Base-by-base conservation (phyloP, 306 rosid species). In the Styphnolobium japonicum region DNA sequence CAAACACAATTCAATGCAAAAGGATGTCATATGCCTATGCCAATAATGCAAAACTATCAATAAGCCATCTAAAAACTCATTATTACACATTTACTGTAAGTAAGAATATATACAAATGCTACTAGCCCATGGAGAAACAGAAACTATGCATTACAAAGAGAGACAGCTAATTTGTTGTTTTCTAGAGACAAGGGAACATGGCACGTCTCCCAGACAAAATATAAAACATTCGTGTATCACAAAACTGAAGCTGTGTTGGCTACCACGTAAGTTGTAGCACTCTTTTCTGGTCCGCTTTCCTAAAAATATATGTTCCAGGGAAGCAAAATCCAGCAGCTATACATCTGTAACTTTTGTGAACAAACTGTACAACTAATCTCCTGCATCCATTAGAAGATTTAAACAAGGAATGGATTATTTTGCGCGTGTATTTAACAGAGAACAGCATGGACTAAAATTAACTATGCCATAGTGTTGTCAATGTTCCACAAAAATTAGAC, bases 321-420 rank as follows among this genome's bases (percentile, higher is more conserved):
- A 31, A 62, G 9, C 42, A 82, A 69, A 55, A 55, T 12, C 71
- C 74, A 55, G 63, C 76, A 55, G 77, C 60, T 60, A 53, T 77
- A 46, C 31, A 73, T 68, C 75, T 74, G 75, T 57, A 75, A 40
- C 14, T 42, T 43, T 67, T 21, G 70, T 77, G 75, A 76, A 43
- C 46, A 49, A 53, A 71, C 83, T 76, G 80, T 82, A 86, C 85
- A 79, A 82, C 82, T 75, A 2, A 19, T 70, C 71, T 63, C 79
- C 43, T 64, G 79, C 40, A 77, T 43, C 67, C 48, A 60, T 73
- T 6, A 29, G 53, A 80, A 76, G 58, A 65, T 76, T 56, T 80
- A 43, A 43, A 80, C 40, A 39, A 48, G 72, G 56, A 80, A 36
- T 61, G 45, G 57, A 22, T 37, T 29, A 70, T 56, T 69, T 70